Evolutionary conservation across 2,329 filamentous ascomycete species (phyloP).

Genomic region (Ciborinia camelliae): DNA sequence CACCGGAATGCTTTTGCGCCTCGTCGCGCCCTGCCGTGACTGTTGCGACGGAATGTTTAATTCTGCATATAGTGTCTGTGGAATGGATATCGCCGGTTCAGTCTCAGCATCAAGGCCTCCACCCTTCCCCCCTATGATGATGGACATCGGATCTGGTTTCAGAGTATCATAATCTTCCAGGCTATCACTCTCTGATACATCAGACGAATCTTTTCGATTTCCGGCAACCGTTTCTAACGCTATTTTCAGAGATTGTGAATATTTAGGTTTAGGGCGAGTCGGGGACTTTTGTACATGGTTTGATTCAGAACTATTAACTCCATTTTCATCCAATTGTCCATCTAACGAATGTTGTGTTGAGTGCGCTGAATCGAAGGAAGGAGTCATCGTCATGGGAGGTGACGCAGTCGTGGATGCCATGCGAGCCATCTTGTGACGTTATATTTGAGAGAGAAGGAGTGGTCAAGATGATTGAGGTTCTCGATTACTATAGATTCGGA

Average conservation of each 20-base stretch:
- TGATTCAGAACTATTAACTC: constrained; percentile 25
- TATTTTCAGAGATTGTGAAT: constrained; percentile 31
- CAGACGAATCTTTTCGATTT: constrained; percentile 20
- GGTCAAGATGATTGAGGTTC: neutral
- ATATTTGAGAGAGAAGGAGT: neutral
- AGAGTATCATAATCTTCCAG: constrained; percentile 37
- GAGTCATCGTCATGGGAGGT: neutral
- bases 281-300: constrained; percentile 19
- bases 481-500: neutral
- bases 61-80: constrained; percentile 27
- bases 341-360: constrained; percentile 23
- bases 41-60: constrained; percentile 21
- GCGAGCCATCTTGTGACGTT: constrained; percentile 20
- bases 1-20: constrained; percentile 33
- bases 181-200: constrained; percentile 29
- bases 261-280: constrained; percentile 20
- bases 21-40: constrained; percentile 20
- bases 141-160: constrained; percentile 30
- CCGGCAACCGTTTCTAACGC: constrained; percentile 26
- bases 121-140: constrained; percentile 38
- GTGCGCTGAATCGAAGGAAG: neutral
- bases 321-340: constrained; percentile 28
- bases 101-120: constrained; percentile 34
- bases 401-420: constrained; percentile 12
- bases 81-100: constrained; percentile 18